Conservation (phyloP, 75 land plant species). For the Cryptomeria japonica region DNA sequence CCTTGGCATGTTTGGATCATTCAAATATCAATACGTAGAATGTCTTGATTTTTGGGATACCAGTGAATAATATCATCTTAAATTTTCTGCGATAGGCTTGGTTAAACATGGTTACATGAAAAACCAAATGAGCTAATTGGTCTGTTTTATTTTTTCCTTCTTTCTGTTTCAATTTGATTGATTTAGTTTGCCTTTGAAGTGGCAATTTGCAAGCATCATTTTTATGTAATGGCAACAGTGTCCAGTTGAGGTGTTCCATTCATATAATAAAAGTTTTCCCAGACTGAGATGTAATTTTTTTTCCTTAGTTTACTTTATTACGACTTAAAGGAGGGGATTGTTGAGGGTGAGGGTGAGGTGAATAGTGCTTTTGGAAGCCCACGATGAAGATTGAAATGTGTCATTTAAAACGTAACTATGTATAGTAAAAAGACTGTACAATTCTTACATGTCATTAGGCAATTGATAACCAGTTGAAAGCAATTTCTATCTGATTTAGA, state of each 20-base stretch:
- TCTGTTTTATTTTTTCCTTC: neutral
- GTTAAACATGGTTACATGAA: neutral
- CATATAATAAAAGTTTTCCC: neutral
- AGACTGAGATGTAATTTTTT: neutral
- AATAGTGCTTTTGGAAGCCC: neutral
- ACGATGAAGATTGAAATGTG: neutral
- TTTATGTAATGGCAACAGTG: neutral
- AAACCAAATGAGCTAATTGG: neutral
- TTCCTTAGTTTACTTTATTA: too few species aligned
- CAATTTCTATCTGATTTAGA: neutral
- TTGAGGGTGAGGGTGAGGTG: neutral
- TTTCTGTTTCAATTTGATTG: neutral
- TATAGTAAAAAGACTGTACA: neutral
- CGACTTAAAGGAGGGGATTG: neutral
- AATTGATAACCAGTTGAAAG: neutral
- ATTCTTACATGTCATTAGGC: neutral
- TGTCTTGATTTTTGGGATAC: neutral
- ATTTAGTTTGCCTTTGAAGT: neutral
- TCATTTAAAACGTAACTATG: neutral
- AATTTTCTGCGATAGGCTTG: neutral
- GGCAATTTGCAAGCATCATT: neutral
- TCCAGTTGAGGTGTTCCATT: neutral
- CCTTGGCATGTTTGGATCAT: neutral
- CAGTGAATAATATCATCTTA: neutral
- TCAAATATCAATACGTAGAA: neutral